Evolutionary conservation across 208 protist species (phyloP).

Genomic region (Borovskyia barvae): DNA sequence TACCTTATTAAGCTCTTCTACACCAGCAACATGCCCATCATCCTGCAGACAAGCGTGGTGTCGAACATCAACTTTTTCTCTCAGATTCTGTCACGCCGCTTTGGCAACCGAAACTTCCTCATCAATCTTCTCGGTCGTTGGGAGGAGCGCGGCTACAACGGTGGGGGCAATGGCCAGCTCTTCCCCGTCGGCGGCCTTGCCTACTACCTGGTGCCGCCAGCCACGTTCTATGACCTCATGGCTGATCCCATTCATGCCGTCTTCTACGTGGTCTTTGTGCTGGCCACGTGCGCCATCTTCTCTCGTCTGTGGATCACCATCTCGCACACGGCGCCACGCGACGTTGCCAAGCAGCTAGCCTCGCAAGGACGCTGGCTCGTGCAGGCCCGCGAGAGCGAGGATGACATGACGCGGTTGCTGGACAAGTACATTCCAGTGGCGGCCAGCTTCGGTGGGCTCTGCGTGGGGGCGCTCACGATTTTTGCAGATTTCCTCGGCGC

Average conservation of each 20-base stretch:
- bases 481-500: constrained; percentile 99
- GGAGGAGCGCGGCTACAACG: constrained; percentile 83
- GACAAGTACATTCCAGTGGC: constrained; percentile 99
- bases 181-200: constrained; percentile 97
- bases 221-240: constrained; percentile 92
- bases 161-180: constrained; percentile 59
- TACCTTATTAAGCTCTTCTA: constrained; percentile 99
- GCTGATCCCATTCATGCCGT: constrained; percentile 98
- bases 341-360: constrained; percentile 97
- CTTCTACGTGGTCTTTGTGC: constrained; percentile 98
- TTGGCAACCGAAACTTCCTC: constrained; percentile 96
- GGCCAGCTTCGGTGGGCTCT: constrained; percentile 99
- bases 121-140: constrained; percentile 98
- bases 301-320: constrained; percentile 99
- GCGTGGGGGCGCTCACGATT: constrained; percentile 99
- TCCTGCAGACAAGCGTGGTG: constrained; percentile 99
- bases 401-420: constrained; percentile 84
- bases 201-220: constrained; percentile 99
- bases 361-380: constrained; percentile 95
- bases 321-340: constrained; percentile 94
- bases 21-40: constrained; percentile 99
- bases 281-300: constrained; percentile 98
- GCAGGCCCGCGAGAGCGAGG: constrained; percentile 86
- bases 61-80: constrained; percentile 99
- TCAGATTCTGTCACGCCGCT: constrained; percentile 98